Conservation (phyloP, 2,329 filamentous ascomycete genomes). For the Fusarium transvaalense region DNA sequence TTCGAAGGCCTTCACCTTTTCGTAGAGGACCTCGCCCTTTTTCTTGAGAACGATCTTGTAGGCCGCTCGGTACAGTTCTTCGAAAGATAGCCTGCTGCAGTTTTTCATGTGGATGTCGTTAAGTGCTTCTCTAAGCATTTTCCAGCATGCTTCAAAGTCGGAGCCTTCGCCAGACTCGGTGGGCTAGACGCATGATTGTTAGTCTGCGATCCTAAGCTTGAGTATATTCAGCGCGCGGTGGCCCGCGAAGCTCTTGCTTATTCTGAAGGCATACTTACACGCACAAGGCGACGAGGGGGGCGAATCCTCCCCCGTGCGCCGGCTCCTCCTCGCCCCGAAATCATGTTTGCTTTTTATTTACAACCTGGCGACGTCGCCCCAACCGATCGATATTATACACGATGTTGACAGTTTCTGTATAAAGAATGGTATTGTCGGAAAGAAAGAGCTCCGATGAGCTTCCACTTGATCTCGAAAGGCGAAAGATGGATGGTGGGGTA, state of each 20-base stretch:
- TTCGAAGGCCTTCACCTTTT: constrained; percentile 84
- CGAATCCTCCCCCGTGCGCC: constrained; percentile 58
- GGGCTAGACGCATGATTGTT: constrained; percentile 48
- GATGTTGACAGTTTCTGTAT: not conserved
- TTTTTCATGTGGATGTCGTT: constrained; percentile 92
- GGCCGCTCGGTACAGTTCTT: constrained; percentile 91
- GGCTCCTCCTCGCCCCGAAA: constrained; percentile 62
- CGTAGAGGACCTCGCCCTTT: constrained; percentile 84
- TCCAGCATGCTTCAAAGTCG: constrained; percentile 91
- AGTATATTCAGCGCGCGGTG: not conserved
- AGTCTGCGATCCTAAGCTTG: constrained; percentile 10
- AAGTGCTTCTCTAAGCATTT: constrained; percentile 79
- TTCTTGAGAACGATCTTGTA: constrained; percentile 95
- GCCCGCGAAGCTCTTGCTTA: not conserved
- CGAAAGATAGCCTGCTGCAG: constrained; percentile 90
- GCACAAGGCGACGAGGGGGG: constrained; percentile 58
- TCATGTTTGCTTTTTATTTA: constrained; percentile 54
- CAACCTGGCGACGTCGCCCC: constrained; percentile 15
- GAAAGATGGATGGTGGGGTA: constrained; percentile 41
- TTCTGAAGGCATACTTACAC: constrained; percentile 52
- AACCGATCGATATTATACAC: not conserved
- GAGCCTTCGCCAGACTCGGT: constrained; percentile 66
- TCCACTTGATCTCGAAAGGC: constrained; percentile 10
- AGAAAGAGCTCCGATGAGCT: constrained; percentile 4
- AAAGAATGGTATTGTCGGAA: not conserved